Evolutionary conservation across 768 basidiomycete genomes (phyloP), one percentile per base, ranked within the genome.

Genomic region (Fistulinella prunicolor): DNA sequence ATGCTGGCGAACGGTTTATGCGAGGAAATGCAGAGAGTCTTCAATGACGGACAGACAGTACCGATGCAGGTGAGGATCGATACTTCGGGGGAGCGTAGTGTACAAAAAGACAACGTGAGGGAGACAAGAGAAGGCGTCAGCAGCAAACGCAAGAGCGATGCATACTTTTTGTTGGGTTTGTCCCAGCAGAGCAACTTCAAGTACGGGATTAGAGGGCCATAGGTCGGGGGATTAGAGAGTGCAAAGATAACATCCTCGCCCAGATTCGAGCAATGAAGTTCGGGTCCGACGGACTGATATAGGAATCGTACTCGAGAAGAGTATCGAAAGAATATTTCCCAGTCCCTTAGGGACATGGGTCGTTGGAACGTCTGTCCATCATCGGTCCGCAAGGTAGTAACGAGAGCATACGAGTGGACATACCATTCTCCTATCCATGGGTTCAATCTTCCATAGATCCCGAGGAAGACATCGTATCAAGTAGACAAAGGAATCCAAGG

Each of bases 251-350:
- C 54, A 3, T 62, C 55, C 42, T 54, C 58, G n/a, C 45, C 42
- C 23, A 62, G 43, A 36, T 4, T 32, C 16, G 36, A 42, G 50
- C 44, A 47, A 12, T 6, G 1, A 9, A 39, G 0, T 26, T 46
- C 32, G 2, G 46, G 20, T 17, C 30, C 46, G 7, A 51, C 6
- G 3, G 45, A 39, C n/a, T 42, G n/a, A 9, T 13, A 23, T 29
- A 64, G 17, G 22, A 9, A 9, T 28, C 52, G 63, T 36, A 65
- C 28, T 19, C 64, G 56, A 29, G 44, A 45, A 12, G 64, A 58
- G 50, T 67, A 66, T 41, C 21, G 53, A 14, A 47, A 65, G 41
- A 67, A 65, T 21, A 55, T 47, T 14, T 54, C 50, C 64, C 66
- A 65, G 50, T 65, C 66, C 36, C 32, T 55, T 8, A 60, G 37